Percentiles rank a stretch among this genome's conserved stretches.
Conservation (phyloP, 1,284 basidiomycete genomes). For the Nidula niveotomentosa region DNA sequence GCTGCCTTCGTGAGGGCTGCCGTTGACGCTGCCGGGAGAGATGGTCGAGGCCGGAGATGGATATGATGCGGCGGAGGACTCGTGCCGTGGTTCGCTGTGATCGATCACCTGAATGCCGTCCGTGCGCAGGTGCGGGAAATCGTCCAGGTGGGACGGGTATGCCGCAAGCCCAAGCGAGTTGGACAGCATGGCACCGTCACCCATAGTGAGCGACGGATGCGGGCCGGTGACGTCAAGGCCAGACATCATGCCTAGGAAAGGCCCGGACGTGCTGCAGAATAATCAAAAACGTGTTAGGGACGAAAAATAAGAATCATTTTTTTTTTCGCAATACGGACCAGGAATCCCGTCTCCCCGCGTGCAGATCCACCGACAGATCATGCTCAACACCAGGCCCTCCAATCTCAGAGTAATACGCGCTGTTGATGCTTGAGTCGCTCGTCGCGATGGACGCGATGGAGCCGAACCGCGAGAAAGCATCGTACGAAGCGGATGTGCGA, state of each 20-base stretch:
- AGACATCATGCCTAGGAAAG: constrained; percentile 44
- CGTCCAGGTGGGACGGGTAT: constrained; percentile 25
- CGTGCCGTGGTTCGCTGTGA: constrained; percentile 2
- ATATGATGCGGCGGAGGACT: constrained; percentile 18
- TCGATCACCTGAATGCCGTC: constrained; percentile 11
- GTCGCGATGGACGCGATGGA: constrained; percentile 58
- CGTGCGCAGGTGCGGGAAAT: constrained; percentile 15
- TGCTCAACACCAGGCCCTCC: constrained; percentile 35
- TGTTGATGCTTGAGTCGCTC: constrained; percentile 55
- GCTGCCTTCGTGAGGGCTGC: constrained; percentile 28
- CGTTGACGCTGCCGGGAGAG: constrained; percentile 34
- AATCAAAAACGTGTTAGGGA: constrained; percentile 1
- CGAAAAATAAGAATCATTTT: no score
- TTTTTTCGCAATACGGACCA: constrained; percentile 35
- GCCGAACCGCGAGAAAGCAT: constrained; percentile 51
- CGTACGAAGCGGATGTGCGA: constrained; percentile 42
- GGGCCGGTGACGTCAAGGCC: constrained; percentile 42
- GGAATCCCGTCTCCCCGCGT: constrained; percentile 42
- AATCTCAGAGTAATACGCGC: constrained; percentile 51
- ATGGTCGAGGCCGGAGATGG: constrained; percentile 30
- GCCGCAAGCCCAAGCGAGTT: constrained; percentile 6
- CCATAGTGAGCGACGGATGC: constrained; percentile 11
- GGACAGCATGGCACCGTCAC: constrained; percentile 9
- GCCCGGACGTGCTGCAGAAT: constrained; percentile 27
- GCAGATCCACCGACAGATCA: constrained; percentile 27